Evolutionary conservation across 371 early-diverging fungal genomes (phyloP).

Genomic region (Nematocida sp.): DNA sequence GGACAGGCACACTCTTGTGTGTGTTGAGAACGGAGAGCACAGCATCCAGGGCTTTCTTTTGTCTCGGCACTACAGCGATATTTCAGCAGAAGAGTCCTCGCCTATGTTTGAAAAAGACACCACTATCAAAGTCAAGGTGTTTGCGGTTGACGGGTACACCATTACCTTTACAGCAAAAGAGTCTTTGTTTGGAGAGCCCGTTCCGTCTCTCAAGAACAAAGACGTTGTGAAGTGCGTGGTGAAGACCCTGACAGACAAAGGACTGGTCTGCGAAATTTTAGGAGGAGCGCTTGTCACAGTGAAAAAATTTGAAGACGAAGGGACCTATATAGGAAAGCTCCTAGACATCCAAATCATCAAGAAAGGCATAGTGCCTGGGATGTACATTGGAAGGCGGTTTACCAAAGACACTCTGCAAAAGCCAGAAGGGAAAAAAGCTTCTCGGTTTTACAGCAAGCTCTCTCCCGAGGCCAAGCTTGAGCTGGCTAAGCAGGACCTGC

Average conservation of each 20-base stretch:
- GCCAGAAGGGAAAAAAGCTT: not conserved
- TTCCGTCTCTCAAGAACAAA: not conserved
- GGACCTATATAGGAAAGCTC: slow-evolving; percentile 6
- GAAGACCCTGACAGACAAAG: not conserved
- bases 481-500: not conserved
- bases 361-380: not conserved
- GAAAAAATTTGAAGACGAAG: not conserved
- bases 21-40: not conserved
- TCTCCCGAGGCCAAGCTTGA: not conserved
- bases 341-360: not conserved
- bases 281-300: not conserved
- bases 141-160: slow-evolving; percentile 19
- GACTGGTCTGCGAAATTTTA: not conserved
- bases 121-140: slow-evolving; percentile 7
- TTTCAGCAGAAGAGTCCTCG: not conserved
- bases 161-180: slow-evolving; percentile 28
- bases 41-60: not conserved
- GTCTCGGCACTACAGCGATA: slow-evolving; percentile 22
- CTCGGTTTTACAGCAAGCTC: not conserved
- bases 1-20: not conserved
- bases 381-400: not conserved
- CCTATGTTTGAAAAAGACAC: slow-evolving; percentile 6
- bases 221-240: not conserved
- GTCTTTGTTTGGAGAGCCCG: not conserved
- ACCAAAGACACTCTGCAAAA: not conserved